Evolutionary conservation across 2,329 filamentous ascomycete genomes (phyloP), one percentile per base, ranked within the genome.

Genomic region (Uncinocarpus reesii): DNA sequence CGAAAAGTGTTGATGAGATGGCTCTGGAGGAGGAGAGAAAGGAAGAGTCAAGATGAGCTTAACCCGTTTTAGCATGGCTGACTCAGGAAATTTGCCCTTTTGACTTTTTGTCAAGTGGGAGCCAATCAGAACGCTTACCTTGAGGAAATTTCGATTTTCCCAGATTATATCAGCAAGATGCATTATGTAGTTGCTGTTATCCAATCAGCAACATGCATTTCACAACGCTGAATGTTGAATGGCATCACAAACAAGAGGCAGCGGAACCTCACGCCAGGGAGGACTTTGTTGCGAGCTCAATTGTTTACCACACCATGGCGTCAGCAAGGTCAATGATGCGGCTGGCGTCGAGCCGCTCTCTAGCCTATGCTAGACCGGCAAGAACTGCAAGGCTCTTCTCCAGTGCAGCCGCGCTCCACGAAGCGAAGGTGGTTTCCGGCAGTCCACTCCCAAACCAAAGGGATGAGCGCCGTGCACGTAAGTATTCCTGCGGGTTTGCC

Each of bases 371-470:
- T 35, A 60, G 64, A 56, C 58, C 62, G 1, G 54, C 63, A 48
- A 61, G 58, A 57, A 57, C 64, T 35, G 36, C 36, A 15, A 42
- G 51, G 7, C 67, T 69, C 52, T 66, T 67, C 34, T 64, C 67
- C 41, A 62, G 64, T 42, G 44, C 49, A 2, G 42, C 59, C 21
- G 60, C 65, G 51, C 58, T 69, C 51, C 65, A 64, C 50, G 57
- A 65, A 58, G 64, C 69, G 53, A 67, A 70, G 61, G 77, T 82
- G 63, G 72, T 72, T 57, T 65, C 79, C 55, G 38, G 40, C 21
- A 77, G 78, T 64, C 77, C 83, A 51, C 69, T 72, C 38, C 72
- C 77, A 51, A 86, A 88, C 71, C 72, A 83, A 73, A 77, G 84
- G 63, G 71, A 77, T 56, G 80, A 81, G 42, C 63, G 67, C 58